phyloP scores from a whole-genome alignment of 768 basidiomycete genomes.

The Serendipita sp. region DNA sequence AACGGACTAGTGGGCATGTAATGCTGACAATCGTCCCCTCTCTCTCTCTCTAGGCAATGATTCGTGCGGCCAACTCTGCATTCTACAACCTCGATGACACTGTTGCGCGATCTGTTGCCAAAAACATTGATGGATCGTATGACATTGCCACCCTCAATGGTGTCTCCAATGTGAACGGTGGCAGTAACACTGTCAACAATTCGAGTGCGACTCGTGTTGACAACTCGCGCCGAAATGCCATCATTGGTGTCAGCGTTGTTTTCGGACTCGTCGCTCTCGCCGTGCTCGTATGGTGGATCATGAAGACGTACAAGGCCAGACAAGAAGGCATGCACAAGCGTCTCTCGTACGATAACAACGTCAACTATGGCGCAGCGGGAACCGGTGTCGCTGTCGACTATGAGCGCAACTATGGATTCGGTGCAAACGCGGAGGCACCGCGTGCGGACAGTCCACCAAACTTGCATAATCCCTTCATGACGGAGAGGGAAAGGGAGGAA shows the following conservation, averaged over 20 bases:
- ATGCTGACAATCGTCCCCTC: not conserved
- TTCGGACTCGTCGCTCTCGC: conserved; percentile 65
- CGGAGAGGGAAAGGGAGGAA: not conserved
- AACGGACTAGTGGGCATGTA: not conserved
- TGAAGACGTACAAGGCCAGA: not conserved
- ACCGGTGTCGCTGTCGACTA: not conserved
- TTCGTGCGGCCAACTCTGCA: conserved; percentile 12
- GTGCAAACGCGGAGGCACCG: not conserved
- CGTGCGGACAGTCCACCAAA: not conserved
- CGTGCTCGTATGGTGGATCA: conserved; percentile 52
- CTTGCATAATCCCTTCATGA: not conserved
- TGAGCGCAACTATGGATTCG: not conserved
- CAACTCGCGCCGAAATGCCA: conserved; percentile 58
- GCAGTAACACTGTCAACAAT: conserved; percentile 16
- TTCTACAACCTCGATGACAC: conserved; percentile 10
- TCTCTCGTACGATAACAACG: not conserved
- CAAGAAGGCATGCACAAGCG: not conserved
- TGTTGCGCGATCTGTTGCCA: not conserved
- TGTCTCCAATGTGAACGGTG: conserved; percentile 8
- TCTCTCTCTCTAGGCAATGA: conserved; percentile 4
- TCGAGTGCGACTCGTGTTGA: conserved; percentile 17
- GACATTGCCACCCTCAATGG: conserved; percentile 3
- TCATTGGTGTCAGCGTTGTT: conserved; percentile 78
- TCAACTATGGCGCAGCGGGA: not conserved
- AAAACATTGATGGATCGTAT: not conserved